phyloP scores from a whole-genome alignment of 768 basidiomycete species.

The Lentinula raphanica region DNA sequence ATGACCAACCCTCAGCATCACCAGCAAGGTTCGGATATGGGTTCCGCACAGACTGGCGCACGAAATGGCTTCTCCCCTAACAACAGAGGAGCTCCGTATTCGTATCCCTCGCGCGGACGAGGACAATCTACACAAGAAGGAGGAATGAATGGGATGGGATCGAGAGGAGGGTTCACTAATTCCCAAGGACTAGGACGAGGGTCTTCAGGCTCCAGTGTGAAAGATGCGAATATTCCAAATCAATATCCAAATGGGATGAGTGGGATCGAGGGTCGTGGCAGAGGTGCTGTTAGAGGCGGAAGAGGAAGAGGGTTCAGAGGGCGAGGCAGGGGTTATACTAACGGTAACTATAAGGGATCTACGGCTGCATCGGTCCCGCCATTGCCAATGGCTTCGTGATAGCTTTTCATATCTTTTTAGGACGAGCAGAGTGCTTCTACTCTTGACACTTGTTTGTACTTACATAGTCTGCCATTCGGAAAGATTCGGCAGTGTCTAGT shows the following conservation, averaged over 20 bases:
- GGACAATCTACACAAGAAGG: not conserved
- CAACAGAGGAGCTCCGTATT: not conserved
- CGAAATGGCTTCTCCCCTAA: not conserved
- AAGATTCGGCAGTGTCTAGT: too few species aligned
- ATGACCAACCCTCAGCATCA: conserved; percentile 1
- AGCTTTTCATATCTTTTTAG: too few species aligned
- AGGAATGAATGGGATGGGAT: too few species aligned
- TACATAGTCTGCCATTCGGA: too few species aligned
- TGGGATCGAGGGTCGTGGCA: conserved; percentile 28
- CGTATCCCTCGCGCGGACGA: not conserved
- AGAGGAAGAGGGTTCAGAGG: not conserved
- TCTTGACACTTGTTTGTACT: too few species aligned
- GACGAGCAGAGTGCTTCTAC: too few species aligned
- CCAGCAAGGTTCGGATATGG: conserved; percentile 9
- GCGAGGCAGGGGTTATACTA: not conserved
- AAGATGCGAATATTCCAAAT: too few species aligned
- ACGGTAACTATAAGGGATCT: not conserved
- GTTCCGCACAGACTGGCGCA: conserved; percentile 22
- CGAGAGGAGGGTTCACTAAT: too few species aligned
- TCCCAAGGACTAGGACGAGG: not conserved
- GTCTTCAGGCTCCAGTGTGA: not conserved
- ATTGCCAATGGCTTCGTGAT: not conserved
- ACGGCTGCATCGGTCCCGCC: too few species aligned
- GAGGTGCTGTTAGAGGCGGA: conserved; percentile 9
- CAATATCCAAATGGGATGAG: conserved; percentile 19